Evolutionary conservation across 345 rosid species (phyloP), one percentile per base, ranked within the genome.

Genomic region (Ceriops zippeliana): DNA sequence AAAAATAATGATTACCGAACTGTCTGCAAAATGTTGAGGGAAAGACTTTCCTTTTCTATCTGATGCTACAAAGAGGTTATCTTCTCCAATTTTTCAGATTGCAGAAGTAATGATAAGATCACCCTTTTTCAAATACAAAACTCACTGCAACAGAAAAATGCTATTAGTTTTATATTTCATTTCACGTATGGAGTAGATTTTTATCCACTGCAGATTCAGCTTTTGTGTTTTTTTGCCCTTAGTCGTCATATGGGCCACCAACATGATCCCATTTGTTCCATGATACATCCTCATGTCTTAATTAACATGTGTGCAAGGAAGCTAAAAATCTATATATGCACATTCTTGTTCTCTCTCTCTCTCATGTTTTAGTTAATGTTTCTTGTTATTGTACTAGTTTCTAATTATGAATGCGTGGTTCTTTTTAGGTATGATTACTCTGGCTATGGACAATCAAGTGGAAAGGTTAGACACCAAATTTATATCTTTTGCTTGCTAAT

Each of bases 401-500:
- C 53, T 64, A 78, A 62, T 71, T n/a, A 62, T 61, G 66, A 59
- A 35, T 69, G 30, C 26, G 16, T 70, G 27, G 24, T 69, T 69
- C 74, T 69, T 70, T 71, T 5, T 81, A 93, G 98, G 80, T 91
- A 91, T 64, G 98, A 93, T 80, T 93, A 93, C 76, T 93, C 98
- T 65, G 97, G 98, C 61, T 93, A 93, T 67, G 98, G 98, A 73
- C 96, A 83, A 66, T 93, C 98, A 60, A 87, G 85, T 28, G 98
- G 98, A 76, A 90, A 91, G 97, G 97, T 93, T 57, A 46, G 85
- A 61, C 61, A 31, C 62, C 56, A 17, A 51, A 51, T 75, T 70
- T 61, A 38, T 32, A 15, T 66, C 59, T 70, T 32, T 54, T 61
- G 54, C 78, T 69, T 53, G 49, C 54, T 73, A 54, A 68, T 70